These are phyloP conservation scores for Medicago arabica DNA, from an alignment of 306 rosid genomes.

Conservation along the genomic window DNA sequence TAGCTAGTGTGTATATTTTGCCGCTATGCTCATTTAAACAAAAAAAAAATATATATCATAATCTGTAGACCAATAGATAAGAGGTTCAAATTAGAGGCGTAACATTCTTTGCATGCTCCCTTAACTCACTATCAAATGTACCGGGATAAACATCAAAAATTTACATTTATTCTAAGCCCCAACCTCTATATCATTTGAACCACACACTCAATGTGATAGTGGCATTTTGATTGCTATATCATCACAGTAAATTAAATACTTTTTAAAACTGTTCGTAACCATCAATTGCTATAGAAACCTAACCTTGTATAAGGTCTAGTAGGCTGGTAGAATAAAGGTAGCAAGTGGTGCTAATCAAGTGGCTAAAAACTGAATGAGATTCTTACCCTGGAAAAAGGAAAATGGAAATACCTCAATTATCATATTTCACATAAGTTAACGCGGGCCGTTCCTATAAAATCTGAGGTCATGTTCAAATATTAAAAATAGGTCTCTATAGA, in stretches of 20 bases:
- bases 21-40: too few relatives aligned
- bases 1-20: too few relatives aligned
- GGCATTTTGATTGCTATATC: neutral
- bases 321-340: neutral
- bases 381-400: neutral
- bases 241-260: neutral
- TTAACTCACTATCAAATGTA: too few relatives aligned
- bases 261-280: neutral
- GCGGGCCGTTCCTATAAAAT: too few relatives aligned
- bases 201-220: neutral
- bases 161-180: neutral
- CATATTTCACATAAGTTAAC: neutral
- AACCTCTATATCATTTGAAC: too few relatives aligned
- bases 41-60: too few relatives aligned
- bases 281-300: too few relatives aligned
- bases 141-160: too few relatives aligned
- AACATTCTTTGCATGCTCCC: neutral
- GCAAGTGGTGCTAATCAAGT: neutral
- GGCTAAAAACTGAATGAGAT: neutral
- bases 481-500: too few relatives aligned
- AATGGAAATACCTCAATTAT: too few relatives aligned
- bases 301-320: neutral
- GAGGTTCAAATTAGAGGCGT: neutral
- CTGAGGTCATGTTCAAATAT: too few relatives aligned
- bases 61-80: neutral